These are phyloP conservation scores for Lycium barbarum DNA, from an alignment of 257 asterid genomes.

Conservation along the genomic window DNA sequence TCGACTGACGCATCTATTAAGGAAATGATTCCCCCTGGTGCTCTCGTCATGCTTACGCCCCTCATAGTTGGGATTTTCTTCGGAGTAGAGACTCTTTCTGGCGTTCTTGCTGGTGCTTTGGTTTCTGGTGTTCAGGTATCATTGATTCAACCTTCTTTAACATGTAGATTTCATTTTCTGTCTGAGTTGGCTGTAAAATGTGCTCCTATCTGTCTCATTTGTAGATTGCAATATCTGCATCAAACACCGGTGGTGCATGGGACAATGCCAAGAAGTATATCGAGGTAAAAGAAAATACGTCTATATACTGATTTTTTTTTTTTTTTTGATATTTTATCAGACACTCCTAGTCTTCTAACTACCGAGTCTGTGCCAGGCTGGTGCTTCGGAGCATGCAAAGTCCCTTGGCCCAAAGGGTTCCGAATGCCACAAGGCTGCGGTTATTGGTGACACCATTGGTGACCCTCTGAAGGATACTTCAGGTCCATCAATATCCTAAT, in stretches of 20 bases:
- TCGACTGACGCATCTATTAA: slow-evolving; percentile 87
- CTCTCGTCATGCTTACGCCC: slow-evolving; percentile 93
- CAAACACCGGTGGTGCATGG: slow-evolving; percentile 28
- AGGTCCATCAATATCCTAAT: slow-evolving; percentile 28
- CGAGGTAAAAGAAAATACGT: not conserved
- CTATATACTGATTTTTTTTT: not conserved
- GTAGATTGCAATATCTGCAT: slow-evolving; percentile 22
- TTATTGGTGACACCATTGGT: slow-evolving; percentile 14
- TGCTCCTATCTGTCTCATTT: slow-evolving; percentile 4
- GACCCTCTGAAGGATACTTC: slow-evolving; percentile 24
- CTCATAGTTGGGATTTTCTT: slow-evolving; percentile 79
- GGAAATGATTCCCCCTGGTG: slow-evolving; percentile 96
- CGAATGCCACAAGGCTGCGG: slow-evolving; percentile 15
- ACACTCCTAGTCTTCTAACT: not conserved
- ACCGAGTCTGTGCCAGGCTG: slow-evolving; percentile 5
- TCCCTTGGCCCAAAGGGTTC: slow-evolving; percentile 26
- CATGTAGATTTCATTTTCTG: not conserved
- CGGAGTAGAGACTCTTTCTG: slow-evolving; percentile 91
- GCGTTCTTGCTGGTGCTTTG: slow-evolving; percentile 89
- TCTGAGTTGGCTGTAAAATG: not conserved
- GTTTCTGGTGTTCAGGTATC: slow-evolving; percentile 93
- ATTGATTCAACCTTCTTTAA: not conserved
- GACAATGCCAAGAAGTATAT: slow-evolving; percentile 26
- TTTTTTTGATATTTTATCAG: not conserved
- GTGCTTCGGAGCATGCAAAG: slow-evolving; percentile 23